Conservation (phyloP, 495 filamentous ascomycete genomes). For the Penicillium ucsense region DNA sequence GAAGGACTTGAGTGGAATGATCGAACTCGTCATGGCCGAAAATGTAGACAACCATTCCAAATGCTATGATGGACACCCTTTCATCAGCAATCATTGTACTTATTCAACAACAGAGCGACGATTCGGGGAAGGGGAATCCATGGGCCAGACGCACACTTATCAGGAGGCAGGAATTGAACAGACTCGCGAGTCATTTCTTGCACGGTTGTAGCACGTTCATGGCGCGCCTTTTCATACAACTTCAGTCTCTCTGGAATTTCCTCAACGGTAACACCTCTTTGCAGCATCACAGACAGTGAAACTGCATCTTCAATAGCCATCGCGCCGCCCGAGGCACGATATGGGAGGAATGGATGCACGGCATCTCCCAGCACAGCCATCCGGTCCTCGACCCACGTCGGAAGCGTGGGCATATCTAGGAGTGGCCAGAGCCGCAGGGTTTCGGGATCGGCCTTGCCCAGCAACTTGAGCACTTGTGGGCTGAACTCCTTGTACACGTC, state of each 20-base stretch:
- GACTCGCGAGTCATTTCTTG: conserved; percentile 40
- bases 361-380: conserved; percentile 52
- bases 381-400: conserved; percentile 39
- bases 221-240: conserved; percentile 48
- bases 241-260: conserved; percentile 44
- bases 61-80: conserved; percentile 21
- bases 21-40: conserved; percentile 53
- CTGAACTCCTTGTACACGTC: conserved; percentile 43
- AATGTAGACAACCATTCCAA: conserved; percentile 42
- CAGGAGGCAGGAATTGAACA: conserved; percentile 12
- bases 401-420: conserved; percentile 47
- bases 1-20: conserved; percentile 39
- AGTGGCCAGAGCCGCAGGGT: conserved; percentile 49
- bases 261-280: conserved; percentile 20
- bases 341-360: conserved; percentile 51
- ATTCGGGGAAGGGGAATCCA: no score
- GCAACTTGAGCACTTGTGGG: conserved; percentile 30
- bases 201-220: conserved; percentile 43
- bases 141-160: conserved; percentile 8
- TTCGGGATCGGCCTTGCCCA: conserved; percentile 38
- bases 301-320: conserved; percentile 55
- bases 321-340: conserved; percentile 46
- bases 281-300: conserved; percentile 44
- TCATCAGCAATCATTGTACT: not conserved
- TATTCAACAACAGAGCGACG: no score